Evolutionary conservation across 2,329 filamentous ascomycete genomes (phyloP), one percentile per base, ranked within the genome.

Genomic region (Sclerotinia sclerotiorum): DNA sequence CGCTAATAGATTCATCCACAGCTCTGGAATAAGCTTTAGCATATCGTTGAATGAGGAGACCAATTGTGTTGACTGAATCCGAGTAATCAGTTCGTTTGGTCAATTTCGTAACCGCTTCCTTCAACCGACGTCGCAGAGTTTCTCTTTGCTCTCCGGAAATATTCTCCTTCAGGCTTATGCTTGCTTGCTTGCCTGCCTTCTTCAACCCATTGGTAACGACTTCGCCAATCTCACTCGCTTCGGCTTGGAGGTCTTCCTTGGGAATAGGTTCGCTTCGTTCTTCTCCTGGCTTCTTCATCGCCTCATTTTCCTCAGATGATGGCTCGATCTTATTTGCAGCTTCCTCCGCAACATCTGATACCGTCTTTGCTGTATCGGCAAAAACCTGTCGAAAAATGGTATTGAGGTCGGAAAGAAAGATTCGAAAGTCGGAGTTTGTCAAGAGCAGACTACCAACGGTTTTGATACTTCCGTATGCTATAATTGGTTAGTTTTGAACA

Each of bases 361-460:
- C 78, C 0, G 91, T 90, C 70, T 92, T 89, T 0, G 93, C 92
- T 3, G 93, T 93, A 74, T 97, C 94, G 64, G 88, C 88, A 77
- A 97, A 93, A 0, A 98, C 89, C 76, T 97, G 90, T 54, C 91
- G 88, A 17, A 90, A 91, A 58, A 97, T 86, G 0, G 89, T 88
- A 57, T 88, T 88, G 52, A 97, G 80, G 75, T 98, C 94, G 15
- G 89, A 87, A 56, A 97, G 82, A 74, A 98, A 93, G 8, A 94
- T 83, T 51, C 94, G 89, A 78, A 98, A 97, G 75, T 97, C 93
- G 0, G 90, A 88, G 77, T 98, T 98, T 19, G 92, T 93, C 55
- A 98, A 82, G 0, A 97, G 85, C n/a, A 98, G 82, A 3, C 90
- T 91, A 42, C 91, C 90, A 0, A 98, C 87, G 0, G 93, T 97